Conservation (phyloP, 192 early-diverging fungal species). For the Phycomyces blakesleeanus region DNA sequence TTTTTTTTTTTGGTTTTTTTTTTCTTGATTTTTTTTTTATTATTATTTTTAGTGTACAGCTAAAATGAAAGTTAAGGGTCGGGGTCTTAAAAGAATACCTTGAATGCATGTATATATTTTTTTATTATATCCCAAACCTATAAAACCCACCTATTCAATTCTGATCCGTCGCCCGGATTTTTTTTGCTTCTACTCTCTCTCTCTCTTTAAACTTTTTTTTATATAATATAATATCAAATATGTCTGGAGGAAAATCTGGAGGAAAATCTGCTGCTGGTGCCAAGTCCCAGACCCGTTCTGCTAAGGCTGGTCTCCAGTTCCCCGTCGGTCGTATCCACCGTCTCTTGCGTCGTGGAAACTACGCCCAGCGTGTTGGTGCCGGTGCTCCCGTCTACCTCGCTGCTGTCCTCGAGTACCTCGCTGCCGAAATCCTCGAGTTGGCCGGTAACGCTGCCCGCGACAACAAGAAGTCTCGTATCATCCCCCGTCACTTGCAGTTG, state of each 20-base stretch:
- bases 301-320: slow-evolving; percentile 87
- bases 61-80: no score
- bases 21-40: no score
- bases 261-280: slow-evolving; percentile 63
- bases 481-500: slow-evolving; percentile 86
- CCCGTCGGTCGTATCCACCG: slow-evolving; percentile 64
- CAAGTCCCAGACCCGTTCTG: slow-evolving; percentile 70
- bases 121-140: slow-evolving; percentile 7
- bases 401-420: slow-evolving; percentile 89
- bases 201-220: slow-evolving; percentile 22
- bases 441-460: slow-evolving; percentile 90
- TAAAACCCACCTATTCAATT: slow-evolving; percentile 8
- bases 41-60: no score
- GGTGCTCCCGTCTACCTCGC: slow-evolving; percentile 85
- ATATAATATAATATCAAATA: no score
- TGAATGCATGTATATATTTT: background rate
- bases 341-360: slow-evolving; percentile 22
- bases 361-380: slow-evolving; percentile 70
- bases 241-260: slow-evolving; percentile 72
- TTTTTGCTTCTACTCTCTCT: slow-evolving; percentile 6
- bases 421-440: slow-evolving; percentile 88
- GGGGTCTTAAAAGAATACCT: no score
- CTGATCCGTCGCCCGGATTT: slow-evolving; percentile 1
- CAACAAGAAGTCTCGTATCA: slow-evolving; percentile 91
- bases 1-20: slow-evolving; percentile 8